Evolutionary conservation across 1,284 basidiomycete species (phyloP), one percentile per base, ranked within the genome.

Genomic region (Ustilago shanxiensis): DNA sequence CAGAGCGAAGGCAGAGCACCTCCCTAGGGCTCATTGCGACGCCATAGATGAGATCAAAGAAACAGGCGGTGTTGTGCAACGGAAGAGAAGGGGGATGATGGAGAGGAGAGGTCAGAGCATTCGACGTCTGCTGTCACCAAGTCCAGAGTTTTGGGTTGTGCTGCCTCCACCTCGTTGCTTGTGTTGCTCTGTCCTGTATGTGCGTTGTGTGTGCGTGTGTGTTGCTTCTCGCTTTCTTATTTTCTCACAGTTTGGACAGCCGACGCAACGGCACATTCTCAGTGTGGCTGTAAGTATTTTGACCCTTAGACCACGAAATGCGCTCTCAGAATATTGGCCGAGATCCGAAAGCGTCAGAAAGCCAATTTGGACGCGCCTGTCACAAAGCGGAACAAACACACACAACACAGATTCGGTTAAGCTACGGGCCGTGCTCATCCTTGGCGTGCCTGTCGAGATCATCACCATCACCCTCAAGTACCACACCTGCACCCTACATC

Each of bases 321-420:
- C 14, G 35, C 35, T 37, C 13, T 33, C 50, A 16, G 9, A n/a
- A 28, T 26, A 49, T 11, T 49, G 47, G 14, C 28, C 51, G 50
- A 51, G 18, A 22, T 51, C 29, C 50, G 29, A 51, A 31, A n/a
- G n/a, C n/a, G n/a, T n/a, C n/a, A 29, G 50, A 29, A 22, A 9
- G 16, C 14, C 6, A 10, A 8, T 47, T 47, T 47, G 44, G 22
- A 47, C 44, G 47, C 47, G 47, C 47, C 47, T 49, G 47, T 49
- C 47, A 49, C 47, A 49, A 14, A 31, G 41, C 22, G 9, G 24
- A 49, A 49, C 9, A 26, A 10, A 49, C 45, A 49, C n/a, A 49
- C 22, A 47, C 45, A 49, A 52, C 13, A 52, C 29, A 52, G 29
- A 13, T 52, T 52, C n/a, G 50, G 28, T 33, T 33, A 29, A 26